phyloP scores from a whole-genome alignment of 306 rosid genomes.

The Castanea crenata region DNA sequence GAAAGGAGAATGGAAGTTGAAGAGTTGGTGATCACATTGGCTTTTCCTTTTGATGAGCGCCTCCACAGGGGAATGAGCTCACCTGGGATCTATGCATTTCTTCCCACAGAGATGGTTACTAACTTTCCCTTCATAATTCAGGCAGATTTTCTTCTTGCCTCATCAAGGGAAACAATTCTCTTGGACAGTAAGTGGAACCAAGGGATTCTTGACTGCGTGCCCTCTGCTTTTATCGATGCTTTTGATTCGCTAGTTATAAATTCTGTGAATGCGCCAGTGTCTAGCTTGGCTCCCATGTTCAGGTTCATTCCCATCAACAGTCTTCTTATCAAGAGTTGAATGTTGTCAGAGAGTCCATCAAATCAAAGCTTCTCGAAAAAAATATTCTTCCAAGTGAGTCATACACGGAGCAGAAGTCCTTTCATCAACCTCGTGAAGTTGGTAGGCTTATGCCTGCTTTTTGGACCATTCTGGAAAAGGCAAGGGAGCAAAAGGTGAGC shows the following conservation, averaged over 20 bases:
- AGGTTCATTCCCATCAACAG: conserved; percentile 46
- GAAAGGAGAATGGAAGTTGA: conserved; percentile 58
- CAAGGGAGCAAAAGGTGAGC: conserved; percentile 35
- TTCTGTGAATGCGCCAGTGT: conserved; percentile 40
- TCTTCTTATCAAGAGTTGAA: conserved; percentile 44
- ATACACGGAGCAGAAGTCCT: conserved; percentile 49
- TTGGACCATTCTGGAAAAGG: conserved; percentile 51
- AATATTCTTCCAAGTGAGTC: conserved; percentile 61
- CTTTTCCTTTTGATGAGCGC: conserved; percentile 59
- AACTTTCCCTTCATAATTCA: conserved; percentile 75
- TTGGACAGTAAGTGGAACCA: conserved; percentile 69
- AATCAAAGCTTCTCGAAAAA: conserved; percentile 33
- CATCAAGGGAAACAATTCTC: conserved; percentile 73
- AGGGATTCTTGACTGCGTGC: conserved; percentile 69
- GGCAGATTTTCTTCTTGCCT: conserved; percentile 70
- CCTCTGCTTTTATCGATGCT: conserved; percentile 60
- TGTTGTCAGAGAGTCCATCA: conserved; percentile 51
- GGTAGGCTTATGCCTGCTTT: conserved; percentile 61
- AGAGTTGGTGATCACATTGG: conserved; percentile 58
- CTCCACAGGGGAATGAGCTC: conserved; percentile 41
- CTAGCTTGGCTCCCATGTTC: conserved; percentile 44
- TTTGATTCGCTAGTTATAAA: conserved; percentile 45
- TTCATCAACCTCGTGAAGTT: conserved; percentile 59
- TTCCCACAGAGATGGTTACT: conserved; percentile 77
- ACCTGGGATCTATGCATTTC: conserved; percentile 69